Conservation (phyloP, 345 rosid genomes). For the Gossypium stocksii region DNA sequence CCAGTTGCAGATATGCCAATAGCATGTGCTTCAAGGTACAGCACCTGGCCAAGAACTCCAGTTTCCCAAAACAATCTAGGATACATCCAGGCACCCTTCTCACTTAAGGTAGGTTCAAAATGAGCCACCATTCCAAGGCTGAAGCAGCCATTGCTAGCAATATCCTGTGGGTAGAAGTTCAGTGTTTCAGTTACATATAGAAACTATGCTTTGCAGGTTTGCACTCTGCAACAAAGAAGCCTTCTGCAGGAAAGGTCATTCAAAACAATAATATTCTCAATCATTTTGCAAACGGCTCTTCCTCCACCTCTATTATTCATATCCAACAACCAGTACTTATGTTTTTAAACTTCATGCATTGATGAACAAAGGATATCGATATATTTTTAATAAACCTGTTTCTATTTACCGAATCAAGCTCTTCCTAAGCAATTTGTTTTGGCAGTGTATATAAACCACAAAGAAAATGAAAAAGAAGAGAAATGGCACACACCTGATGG, state of each 20-base stretch:
- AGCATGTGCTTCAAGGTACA: constrained; percentile 91
- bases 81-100: constrained; percentile 78
- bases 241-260: background rate
- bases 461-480: background rate
- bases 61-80: constrained; percentile 91
- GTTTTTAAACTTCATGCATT: background rate
- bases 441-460: background rate
- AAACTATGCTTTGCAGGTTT: background rate
- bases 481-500: constrained; percentile 55
- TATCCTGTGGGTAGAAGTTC: constrained; percentile 47
- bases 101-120: constrained; percentile 50
- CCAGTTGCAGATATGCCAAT: constrained; percentile 89
- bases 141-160: constrained; percentile 89
- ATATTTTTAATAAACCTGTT: background rate
- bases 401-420: background rate
- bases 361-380: background rate
- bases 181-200: constrained; percentile 5
- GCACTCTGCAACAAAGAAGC: background rate
- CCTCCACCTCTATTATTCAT: background rate
- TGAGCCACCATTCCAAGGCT: constrained; percentile 89
- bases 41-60: constrained; percentile 80
- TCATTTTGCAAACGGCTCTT: background rate
- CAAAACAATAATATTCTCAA: constrained; percentile 7
- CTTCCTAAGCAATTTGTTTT: background rate
- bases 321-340: background rate